phyloP scores from a whole-genome alignment of 2,329 filamentous ascomycete species.

The Ophiostoma angusticollis region DNA sequence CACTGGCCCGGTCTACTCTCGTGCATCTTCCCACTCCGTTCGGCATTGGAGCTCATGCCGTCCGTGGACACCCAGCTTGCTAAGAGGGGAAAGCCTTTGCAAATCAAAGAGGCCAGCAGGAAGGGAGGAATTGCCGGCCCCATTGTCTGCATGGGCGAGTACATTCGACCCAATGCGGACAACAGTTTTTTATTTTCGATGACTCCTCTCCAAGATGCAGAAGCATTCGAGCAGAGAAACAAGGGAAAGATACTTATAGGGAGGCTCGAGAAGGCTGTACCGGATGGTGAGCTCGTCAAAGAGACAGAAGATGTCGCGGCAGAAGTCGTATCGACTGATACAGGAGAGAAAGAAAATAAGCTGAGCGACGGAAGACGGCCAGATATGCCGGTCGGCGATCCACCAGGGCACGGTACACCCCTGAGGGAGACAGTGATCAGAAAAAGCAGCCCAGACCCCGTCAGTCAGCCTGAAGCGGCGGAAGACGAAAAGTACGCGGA shows the following conservation, averaged over 20 bases:
- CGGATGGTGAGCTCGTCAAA: no score
- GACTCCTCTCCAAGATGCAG: conserved; percentile 2
- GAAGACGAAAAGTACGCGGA: neutral
- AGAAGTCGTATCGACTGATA: neutral
- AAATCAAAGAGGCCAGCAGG: neutral
- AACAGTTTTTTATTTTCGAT: conserved; percentile 9
- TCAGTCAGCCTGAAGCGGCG: neutral
- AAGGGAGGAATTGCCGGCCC: neutral
- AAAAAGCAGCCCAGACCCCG: neutral
- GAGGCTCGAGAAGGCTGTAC: neutral
- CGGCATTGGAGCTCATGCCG: neutral
- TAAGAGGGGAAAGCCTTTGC: neutral
- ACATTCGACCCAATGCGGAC: neutral
- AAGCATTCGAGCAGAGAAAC: neutral
- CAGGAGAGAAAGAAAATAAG: neutral
- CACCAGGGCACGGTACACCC: no score
- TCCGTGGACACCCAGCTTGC: neutral
- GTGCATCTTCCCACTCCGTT: neutral
- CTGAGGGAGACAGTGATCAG: no score
- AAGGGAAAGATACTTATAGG: neutral
- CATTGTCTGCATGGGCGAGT: conserved; percentile 3
- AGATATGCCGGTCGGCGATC: no score
- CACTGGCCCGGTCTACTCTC: neutral
- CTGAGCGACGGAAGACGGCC: no score
- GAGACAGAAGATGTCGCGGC: no score